These are phyloP conservation scores for Phaseolus lunatus DNA, from an alignment of 306 rosid genomes.

Conservation along the genomic window DNA sequence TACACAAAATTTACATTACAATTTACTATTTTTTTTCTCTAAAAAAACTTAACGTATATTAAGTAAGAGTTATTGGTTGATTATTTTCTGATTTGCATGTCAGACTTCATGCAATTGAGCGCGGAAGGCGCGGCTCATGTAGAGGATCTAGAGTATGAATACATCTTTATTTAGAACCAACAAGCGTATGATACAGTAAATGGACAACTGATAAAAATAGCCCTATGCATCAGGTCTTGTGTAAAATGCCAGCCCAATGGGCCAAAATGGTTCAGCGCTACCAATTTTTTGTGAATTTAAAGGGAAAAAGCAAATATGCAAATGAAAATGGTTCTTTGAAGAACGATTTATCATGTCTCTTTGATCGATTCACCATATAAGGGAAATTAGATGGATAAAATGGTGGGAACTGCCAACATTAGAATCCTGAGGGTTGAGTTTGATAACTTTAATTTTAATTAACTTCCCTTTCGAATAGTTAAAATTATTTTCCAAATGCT, in stretches of 20 bases:
- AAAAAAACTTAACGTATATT: no score
- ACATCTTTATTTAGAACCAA: not conserved
- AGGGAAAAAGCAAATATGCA: no score
- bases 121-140: not conserved
- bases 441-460: not conserved
- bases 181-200: not conserved
- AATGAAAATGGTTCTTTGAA: not conserved
- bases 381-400: not conserved
- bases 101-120: not conserved
- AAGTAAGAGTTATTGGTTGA: no score
- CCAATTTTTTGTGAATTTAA: not conserved
- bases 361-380: not conserved
- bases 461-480: not conserved
- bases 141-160: not conserved
- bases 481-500: constrained; percentile 1
- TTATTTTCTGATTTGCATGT: not conserved
- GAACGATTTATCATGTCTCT: not conserved
- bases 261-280: not conserved
- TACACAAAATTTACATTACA: no score
- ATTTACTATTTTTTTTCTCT: no score
- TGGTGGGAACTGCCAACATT: not conserved
- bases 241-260: constrained; percentile 22
- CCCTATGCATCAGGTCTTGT: not conserved
- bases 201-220: not conserved
- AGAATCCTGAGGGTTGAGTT: not conserved